Base-by-base conservation (phyloP, 768 basidiomycete genomes). In the Clathrus columnatus region DNA sequence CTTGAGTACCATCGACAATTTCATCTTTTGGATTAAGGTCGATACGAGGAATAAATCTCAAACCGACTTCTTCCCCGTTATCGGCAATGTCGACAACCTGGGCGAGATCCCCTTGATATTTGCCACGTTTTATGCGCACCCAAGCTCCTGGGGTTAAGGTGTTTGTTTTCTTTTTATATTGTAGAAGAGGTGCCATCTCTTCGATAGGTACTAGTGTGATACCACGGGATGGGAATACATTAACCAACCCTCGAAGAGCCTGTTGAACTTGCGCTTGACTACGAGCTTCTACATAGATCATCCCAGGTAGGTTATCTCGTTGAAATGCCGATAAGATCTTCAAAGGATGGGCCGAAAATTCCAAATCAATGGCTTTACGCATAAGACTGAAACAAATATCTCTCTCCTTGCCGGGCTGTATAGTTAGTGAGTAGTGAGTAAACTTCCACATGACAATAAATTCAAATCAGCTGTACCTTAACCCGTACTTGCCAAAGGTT, bases 1-100 rank as follows among this genome's bases (percentile, higher is more conserved):
- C 82, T 26, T 81, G 76, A 7, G 24, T 30, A 17, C 49, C 51
- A 54, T 57, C 44, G 7, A 77, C 69, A n/a, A 44, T 48, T 32
- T 91, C 88, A 57, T 96, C 93, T 54, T 85, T 82, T 28, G 95
- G 95, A 57, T 85, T 90, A 51, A 97, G 75, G 71, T 99, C 96
- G 66, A 99, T 96, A 64, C 96, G 88, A n/a, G 96, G 96, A 57
- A 99, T 81, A 65, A 96, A 92, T 66, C 91, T 87, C 62, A 98
- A 77, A 0, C 88, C 91, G 48, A 93, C 87, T 50, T 92, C 89
- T 64, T 97, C 94, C 51, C 90, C 86, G 56, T 90, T 91, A 70
- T 97, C 90, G 18, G 89, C 89, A 58, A 95, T 79, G 65, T 96
- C 94, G 70, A 95, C 76, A 49, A 99, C 91, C 67, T 96, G 93